Conservation (phyloP, 2,329 filamentous ascomycete species). For the Nothopassalora personata region DNA sequence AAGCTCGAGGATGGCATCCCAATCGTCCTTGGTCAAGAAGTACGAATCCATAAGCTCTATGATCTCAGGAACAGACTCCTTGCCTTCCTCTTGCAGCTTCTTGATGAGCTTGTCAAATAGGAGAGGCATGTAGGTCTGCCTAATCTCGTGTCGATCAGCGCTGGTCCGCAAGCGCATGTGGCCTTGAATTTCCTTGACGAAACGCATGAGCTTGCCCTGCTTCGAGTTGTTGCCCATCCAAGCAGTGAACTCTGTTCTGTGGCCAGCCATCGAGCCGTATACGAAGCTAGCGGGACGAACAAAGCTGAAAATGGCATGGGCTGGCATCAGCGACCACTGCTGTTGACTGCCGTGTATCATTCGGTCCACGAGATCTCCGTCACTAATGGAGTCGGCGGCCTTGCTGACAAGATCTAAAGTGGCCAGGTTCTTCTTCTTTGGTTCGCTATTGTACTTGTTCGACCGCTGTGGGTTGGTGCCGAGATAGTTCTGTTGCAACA, state of each 20-base stretch:
- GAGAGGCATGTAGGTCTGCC: slow-evolving; percentile 87
- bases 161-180: slow-evolving; percentile 92
- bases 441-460: slow-evolving; percentile 51
- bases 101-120: slow-evolving; percentile 78
- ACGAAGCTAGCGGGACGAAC: slow-evolving; percentile 85
- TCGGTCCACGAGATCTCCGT: slow-evolving; percentile 89
- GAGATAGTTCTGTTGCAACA: slow-evolving; percentile 98
- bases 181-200: slow-evolving; percentile 88
- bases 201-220: slow-evolving; percentile 65
- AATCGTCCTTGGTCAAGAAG: slow-evolving; percentile 89
- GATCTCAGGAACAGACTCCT: slow-evolving; percentile 72
- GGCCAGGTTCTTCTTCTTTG: slow-evolving; percentile 68
- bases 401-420: slow-evolving; percentile 79
- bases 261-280: slow-evolving; percentile 64
- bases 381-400: slow-evolving; percentile 92
- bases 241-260: slow-evolving; percentile 69
- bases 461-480: slow-evolving; percentile 69
- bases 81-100: slow-evolving; percentile 69
- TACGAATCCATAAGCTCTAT: slow-evolving; percentile 98
- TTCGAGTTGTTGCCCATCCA: slow-evolving; percentile 98
- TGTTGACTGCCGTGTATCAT: slow-evolving; percentile 99
- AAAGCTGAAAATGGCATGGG: slow-evolving; percentile 91
- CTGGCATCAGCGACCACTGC: slow-evolving; percentile 97
- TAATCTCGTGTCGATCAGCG: slow-evolving; percentile 86
- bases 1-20: slow-evolving; percentile 85